Evolutionary conservation across 2,329 filamentous ascomycete species (phyloP).

Genomic region (Penicillium sp.): DNA sequence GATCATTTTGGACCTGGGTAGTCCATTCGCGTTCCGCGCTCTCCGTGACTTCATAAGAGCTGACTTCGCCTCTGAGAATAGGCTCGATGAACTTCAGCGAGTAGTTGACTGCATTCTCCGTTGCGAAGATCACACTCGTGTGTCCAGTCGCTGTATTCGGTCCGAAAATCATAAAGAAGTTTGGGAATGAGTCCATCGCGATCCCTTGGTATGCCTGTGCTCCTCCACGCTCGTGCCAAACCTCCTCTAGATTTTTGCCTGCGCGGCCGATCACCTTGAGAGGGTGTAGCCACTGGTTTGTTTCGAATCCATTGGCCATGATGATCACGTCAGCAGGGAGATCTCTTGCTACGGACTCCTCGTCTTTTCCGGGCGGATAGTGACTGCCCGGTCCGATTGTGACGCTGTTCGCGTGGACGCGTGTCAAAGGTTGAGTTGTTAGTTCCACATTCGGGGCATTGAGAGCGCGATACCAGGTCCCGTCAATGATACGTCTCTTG

Average conservation of each 20-base stretch:
- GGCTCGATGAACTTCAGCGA: constrained; percentile 60
- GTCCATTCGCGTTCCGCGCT: constrained; percentile 52
- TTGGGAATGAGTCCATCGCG: constrained; percentile 62
- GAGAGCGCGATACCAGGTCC: constrained; percentile 56
- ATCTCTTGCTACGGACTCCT: constrained; percentile 37
- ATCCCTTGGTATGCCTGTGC: constrained; percentile 63
- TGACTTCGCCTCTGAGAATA: constrained; percentile 49
- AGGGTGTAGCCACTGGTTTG: constrained; percentile 55
- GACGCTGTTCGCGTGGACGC: constrained; percentile 52
- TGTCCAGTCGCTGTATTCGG: constrained; percentile 67
- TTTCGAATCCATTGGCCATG: constrained; percentile 63
- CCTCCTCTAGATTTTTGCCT: constrained; percentile 54
- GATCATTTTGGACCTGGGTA: constrained; percentile 47
- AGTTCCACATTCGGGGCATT: constrained; percentile 56
- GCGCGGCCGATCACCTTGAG: constrained; percentile 55
- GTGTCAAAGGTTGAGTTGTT: constrained; percentile 52
- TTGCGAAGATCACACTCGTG: constrained; percentile 59
- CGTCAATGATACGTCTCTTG: constrained; percentile 64
- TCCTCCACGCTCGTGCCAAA: constrained; percentile 62
- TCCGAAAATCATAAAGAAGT: constrained; percentile 65
- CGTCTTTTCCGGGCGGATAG: constrained; percentile 42
- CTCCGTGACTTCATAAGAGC: constrained; percentile 51
- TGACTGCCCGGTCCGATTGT: constrained; percentile 52
- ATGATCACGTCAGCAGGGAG: constrained; percentile 63
- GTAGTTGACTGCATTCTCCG: constrained; percentile 64